These are phyloP conservation scores for Picea glauca DNA, from an alignment of 75 land plant genomes.

Conservation along the genomic window DNA sequence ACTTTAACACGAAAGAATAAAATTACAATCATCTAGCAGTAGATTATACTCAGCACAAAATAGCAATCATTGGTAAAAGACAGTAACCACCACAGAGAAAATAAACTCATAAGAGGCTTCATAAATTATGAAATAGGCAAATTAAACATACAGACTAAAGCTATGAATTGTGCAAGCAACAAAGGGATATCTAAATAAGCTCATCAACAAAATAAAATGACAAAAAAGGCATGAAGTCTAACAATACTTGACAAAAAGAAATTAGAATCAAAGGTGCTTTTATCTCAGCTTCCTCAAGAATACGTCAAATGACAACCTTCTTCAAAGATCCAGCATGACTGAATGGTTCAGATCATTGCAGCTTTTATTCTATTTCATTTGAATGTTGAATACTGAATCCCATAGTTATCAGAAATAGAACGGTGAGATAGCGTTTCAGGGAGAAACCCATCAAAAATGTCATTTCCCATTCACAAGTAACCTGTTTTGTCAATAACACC, in stretches of 20 bases:
- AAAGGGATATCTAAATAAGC: not conserved
- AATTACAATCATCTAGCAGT: not conserved
- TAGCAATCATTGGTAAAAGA: not conserved
- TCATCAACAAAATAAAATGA: not conserved
- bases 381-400: too few species aligned
- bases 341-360: not conserved
- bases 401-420: too few species aligned
- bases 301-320: not conserved
- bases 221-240: not conserved
- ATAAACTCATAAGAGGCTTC: too few species aligned
- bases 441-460: too few species aligned
- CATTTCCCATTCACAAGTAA: too few species aligned
- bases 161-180: not conserved
- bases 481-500: too few species aligned
- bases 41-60: not conserved
- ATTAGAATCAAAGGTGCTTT: not conserved
- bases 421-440: too few species aligned
- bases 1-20: too few species aligned
- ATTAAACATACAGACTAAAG: not conserved
- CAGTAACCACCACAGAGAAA: not conserved
- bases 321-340: not conserved
- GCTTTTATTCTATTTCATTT: too few species aligned
- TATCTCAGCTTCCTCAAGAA: constrained; percentile 1
- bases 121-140: not conserved
- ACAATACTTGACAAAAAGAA: too few species aligned